Percentiles rank a stretch among this genome's conserved stretches.
These are phyloP conservation scores for Globisporangium camurandrum DNA, from an alignment of 352 stramenopile genomes.

Conservation along the genomic window DNA sequence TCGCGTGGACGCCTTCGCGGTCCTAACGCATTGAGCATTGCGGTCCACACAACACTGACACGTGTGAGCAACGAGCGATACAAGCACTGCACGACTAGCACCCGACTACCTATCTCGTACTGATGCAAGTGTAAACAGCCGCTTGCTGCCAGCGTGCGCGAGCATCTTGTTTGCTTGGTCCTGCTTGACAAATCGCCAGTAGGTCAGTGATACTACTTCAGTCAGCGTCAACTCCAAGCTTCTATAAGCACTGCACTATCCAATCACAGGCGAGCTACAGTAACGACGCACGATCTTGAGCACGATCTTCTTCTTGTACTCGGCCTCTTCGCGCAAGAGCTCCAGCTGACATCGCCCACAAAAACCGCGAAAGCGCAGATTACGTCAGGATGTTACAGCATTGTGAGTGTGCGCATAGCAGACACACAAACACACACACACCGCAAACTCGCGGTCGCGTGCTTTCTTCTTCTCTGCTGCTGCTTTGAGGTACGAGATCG, in stretches of 20 bases:
- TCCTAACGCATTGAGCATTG: constrained; percentile 31
- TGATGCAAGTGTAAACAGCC: constrained; percentile 36
- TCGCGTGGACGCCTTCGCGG: constrained; percentile 61
- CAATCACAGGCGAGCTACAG: neutral
- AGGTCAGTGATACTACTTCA: neutral
- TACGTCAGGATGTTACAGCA: neutral
- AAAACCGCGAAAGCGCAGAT: neutral
- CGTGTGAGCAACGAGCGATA: no score
- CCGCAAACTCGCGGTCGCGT: constrained; percentile 57
- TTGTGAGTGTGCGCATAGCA: no score
- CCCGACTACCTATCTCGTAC: no score
- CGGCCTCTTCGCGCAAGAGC: constrained; percentile 47
- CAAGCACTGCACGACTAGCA: no score
- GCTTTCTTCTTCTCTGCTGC: constrained; percentile 63
- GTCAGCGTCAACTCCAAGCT: neutral
- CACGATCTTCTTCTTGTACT: constrained; percentile 66
- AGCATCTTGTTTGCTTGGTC: constrained; percentile 79
- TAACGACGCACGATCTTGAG: constrained; percentile 57
- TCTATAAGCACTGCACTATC: neutral
- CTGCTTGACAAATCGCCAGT: constrained; percentile 5
- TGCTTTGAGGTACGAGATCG: constrained; percentile 43
- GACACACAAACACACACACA: no score
- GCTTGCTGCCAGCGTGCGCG: constrained; percentile 26
- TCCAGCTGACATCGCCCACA: constrained; percentile 22
- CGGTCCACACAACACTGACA: no score